These are phyloP conservation scores for Solanum lignicaule DNA, from an alignment of 257 asterid species.

Conservation along the genomic window DNA sequence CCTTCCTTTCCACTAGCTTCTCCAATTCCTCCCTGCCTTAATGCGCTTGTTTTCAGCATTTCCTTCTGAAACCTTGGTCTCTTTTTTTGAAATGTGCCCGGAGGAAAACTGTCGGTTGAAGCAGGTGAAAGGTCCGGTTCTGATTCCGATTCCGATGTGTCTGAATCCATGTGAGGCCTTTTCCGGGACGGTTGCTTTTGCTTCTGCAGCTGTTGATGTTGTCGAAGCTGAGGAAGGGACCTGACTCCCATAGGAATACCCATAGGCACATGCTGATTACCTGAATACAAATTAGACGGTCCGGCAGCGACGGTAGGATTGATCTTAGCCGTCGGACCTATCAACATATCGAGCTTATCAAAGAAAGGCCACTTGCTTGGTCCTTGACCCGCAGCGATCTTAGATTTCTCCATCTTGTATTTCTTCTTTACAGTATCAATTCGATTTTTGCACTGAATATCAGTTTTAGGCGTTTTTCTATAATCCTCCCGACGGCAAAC, in stretches of 20 bases:
- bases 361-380: constrained; percentile 69
- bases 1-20: constrained; percentile 15
- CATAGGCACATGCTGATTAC: constrained; percentile 20
- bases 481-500: constrained; percentile 52
- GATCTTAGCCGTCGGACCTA: constrained; percentile 39
- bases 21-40: background rate
- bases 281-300: background rate
- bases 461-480: constrained; percentile 55
- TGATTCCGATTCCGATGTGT: constrained; percentile 38
- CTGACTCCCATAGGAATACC: constrained; percentile 36
- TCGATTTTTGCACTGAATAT: constrained; percentile 88
- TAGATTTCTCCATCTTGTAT: constrained; percentile 77
- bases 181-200: constrained; percentile 17
- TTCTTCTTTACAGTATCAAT: constrained; percentile 91
- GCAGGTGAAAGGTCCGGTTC: constrained; percentile 46
- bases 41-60: background rate
- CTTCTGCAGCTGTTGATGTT: constrained; percentile 8
- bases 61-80: constrained; percentile 30
- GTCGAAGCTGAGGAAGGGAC: constrained; percentile 18
- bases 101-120: constrained; percentile 59
- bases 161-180: constrained; percentile 27
- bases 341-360: constrained; percentile 47
- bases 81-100: constrained; percentile 29
- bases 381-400: constrained; percentile 48
- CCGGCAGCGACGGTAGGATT: constrained; percentile 7